Evolutionary conservation across 2,329 filamentous ascomycete genomes (phyloP).

Genomic region (Beauveria sp.): DNA sequence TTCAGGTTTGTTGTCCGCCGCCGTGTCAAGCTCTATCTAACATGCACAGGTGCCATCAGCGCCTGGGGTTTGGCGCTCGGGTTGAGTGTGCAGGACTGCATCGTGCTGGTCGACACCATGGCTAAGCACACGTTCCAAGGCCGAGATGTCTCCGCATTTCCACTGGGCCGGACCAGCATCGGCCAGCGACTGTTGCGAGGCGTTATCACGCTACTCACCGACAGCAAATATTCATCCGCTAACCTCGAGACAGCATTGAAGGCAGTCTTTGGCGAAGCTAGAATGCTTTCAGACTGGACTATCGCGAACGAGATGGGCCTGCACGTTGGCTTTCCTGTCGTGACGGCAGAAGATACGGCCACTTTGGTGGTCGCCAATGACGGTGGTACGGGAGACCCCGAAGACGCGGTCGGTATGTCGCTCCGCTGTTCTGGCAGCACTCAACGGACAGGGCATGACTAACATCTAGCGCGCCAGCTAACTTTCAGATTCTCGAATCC

Average conservation of each 20-base stretch:
- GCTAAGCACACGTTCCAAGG: not conserved
- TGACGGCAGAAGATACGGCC: not conserved
- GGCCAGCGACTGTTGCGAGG: not conserved
- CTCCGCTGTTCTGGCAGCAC: no score
- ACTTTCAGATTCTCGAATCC: not conserved
- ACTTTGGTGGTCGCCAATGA: not conserved
- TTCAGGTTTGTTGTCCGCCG: no score
- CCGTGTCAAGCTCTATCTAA: not conserved
- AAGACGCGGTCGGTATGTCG: not conserved
- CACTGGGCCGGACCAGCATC: not conserved
- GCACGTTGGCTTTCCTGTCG: not conserved
- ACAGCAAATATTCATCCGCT: not conserved
- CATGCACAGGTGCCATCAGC: not conserved
- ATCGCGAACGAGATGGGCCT: not conserved
- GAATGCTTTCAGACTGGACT: not conserved
- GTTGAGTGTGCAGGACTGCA: not conserved
- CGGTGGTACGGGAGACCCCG: not conserved
- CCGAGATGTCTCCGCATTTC: not conserved
- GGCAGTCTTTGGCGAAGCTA: not conserved
- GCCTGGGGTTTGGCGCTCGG: not conserved
- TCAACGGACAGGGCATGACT: not conserved
- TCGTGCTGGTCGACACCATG: not conserved
- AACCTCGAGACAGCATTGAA: not conserved
- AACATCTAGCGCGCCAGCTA: not conserved
- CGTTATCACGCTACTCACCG: not conserved